A percentile compares a stretch with the other conserved stretches of the same genome.
phyloP scores from a whole-genome alignment of 2,329 filamentous ascomycete species.

The Colletotrichum euphorbiae region DNA sequence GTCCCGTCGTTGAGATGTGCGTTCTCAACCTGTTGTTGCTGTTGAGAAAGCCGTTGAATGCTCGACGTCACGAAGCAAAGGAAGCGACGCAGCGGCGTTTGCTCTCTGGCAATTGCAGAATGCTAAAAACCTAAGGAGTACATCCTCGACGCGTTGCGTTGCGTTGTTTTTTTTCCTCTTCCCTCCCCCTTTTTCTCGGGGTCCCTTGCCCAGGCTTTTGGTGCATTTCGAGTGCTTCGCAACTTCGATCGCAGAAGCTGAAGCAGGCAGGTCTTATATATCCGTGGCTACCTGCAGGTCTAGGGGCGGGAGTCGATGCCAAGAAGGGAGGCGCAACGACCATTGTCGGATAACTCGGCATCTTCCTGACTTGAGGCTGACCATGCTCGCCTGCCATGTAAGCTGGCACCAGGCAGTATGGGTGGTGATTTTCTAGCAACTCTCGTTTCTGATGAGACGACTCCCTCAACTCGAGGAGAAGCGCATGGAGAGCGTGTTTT shows the following conservation, averaged over 20 bases:
- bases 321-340: slow-evolving; percentile 35
- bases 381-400: not conserved
- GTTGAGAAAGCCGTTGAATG: slow-evolving; percentile 13
- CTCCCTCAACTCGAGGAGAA: no score
- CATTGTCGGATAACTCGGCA: slow-evolving; percentile 37
- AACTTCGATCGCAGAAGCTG: no score
- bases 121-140: no score
- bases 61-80: not conserved
- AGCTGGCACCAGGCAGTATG: not conserved
- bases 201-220: no score
- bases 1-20: slow-evolving; percentile 25
- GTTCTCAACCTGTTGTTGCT: slow-evolving; percentile 26
- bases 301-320: slow-evolving; percentile 30
- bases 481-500: no score
- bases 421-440: not conserved
- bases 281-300: slow-evolving; percentile 15
- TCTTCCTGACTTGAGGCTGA: not conserved
- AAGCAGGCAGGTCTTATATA: not conserved
- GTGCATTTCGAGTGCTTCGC: no score
- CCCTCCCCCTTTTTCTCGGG: no score
- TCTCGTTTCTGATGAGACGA: no score
- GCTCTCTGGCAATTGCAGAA: not conserved
- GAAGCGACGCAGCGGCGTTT: not conserved
- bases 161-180: no score
- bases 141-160: no score